Conservation (phyloP, 441 rosid species). For the Gossypium armourianum region DNA sequence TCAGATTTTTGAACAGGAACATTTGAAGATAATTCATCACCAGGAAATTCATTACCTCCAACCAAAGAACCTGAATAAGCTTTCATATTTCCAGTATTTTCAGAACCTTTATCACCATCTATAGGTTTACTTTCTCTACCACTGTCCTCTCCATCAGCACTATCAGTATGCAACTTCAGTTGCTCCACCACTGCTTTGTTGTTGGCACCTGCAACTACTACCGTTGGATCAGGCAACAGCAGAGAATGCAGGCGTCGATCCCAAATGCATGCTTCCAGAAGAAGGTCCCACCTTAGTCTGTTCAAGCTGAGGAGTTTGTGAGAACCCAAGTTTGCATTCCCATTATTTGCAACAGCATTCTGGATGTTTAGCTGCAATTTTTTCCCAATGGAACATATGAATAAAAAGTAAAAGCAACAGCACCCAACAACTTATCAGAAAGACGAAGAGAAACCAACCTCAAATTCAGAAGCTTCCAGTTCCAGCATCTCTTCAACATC, state of each 20-base stretch:
- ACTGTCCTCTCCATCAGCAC: conserved; percentile 20
- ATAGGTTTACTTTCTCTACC: conserved; percentile 16
- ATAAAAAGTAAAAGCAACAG: not conserved
- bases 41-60: conserved; percentile 26
- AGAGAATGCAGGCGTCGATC: conserved; percentile 59
- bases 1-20: conserved; percentile 30
- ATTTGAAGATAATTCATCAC: conserved; percentile 21
- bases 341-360: conserved; percentile 33
- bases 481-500: conserved; percentile 56
- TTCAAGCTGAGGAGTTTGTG: conserved; percentile 53
- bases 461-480: conserved; percentile 44
- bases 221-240: conserved; percentile 36
- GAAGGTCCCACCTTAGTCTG: conserved; percentile 63
- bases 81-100: conserved; percentile 21
- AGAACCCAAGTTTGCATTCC: conserved; percentile 29
- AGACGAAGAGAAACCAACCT: conserved; percentile 41
- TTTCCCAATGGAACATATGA: not conserved
- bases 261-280: conserved; percentile 69
- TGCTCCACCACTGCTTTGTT: conserved; percentile 26
- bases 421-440: not conserved
- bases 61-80: conserved; percentile 14
- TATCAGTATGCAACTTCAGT: conserved; percentile 20
- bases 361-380: conserved; percentile 33
- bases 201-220: conserved; percentile 25
- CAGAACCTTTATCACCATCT: conserved; percentile 22